Conservation (phyloP, 2,329 filamentous ascomycete species). For the Arthroderma uncinatum region DNA sequence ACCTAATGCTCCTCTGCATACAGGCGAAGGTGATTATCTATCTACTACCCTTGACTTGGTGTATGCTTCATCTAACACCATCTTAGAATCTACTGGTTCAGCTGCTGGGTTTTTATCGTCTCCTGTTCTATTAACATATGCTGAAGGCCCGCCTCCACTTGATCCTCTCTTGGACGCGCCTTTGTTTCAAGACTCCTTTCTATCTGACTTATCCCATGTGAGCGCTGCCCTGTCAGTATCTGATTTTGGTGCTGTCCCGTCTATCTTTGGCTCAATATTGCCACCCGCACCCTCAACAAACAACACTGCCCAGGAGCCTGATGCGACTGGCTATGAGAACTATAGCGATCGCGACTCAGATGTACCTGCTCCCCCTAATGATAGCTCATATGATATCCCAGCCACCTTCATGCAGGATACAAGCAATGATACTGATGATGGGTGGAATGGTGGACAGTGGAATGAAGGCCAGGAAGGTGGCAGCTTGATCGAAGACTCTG, state of each 20-base stretch:
- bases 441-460: neutral
- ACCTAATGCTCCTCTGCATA: neutral
- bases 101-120: neutral
- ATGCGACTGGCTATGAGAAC: neutral
- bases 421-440: conserved; percentile 4
- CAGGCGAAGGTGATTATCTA: neutral
- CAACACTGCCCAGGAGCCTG: neutral
- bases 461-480: neutral
- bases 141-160: too few species aligned
- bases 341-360: neutral
- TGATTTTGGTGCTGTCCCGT: neutral
- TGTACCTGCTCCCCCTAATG: too few species aligned
- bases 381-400: neutral
- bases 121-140: too few species aligned
- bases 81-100: neutral
- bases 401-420: neutral
- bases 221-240: neutral
- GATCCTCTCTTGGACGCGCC: neutral
- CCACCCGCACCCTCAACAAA: neutral
- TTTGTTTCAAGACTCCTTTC: neutral
- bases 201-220: neutral
- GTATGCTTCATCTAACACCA: neutral
- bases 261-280: neutral
- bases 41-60: neutral
- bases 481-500: conserved; percentile 11